Evolutionary conservation across 495 filamentous ascomycete genomes (phyloP), one percentile per base, ranked within the genome.

Genomic region (Neurospora sp.): DNA sequence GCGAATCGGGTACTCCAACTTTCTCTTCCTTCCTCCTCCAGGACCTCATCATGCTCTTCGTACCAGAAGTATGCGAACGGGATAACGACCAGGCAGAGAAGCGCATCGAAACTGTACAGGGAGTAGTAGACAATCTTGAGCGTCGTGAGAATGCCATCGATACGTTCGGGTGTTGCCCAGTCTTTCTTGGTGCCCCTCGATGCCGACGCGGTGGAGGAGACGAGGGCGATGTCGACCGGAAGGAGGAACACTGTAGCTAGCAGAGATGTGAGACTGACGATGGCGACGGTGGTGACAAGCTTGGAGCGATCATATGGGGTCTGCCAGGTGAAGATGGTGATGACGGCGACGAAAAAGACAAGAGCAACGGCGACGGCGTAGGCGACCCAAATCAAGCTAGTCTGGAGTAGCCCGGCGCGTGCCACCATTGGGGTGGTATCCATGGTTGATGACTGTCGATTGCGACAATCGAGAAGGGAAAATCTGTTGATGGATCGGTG

Each of bases 31-130:
- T 92, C 87, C 72, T 96, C 92, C 27, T 88, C 84, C 40, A 92
- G 92, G 69, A 92, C 91, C 83, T 97, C 91, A 76, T 95, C 92
- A 77, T 96, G 96, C 81, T 98, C 96, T 82, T 99, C 96, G 74
- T 96, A 97, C 89, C 90, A 97, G 82, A 99, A 99, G 83, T 98
- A 99, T 14, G 94, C 90, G 79, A 99, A 99, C 2, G 96, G 96
- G 22, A 97, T 90, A 22, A 97, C 89, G 41, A 99, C 78, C 44
- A 99, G 85, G 79, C 96, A 98, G 16, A 99, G 90, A 3, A 97
- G 80, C 1, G 94, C 94, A 82, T 99, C 96, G 73, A 97, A 81
- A 40, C 91, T 95, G 82, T 98, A 99, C 1, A 98, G 86, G 0
- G 89, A 86, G 81, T 98, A 99, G 81, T 98, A 99, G 69, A 97